These are phyloP conservation scores for Suhomyces faveliae DNA, from an alignment of 805 yeast species.

Conservation along the genomic window DNA sequence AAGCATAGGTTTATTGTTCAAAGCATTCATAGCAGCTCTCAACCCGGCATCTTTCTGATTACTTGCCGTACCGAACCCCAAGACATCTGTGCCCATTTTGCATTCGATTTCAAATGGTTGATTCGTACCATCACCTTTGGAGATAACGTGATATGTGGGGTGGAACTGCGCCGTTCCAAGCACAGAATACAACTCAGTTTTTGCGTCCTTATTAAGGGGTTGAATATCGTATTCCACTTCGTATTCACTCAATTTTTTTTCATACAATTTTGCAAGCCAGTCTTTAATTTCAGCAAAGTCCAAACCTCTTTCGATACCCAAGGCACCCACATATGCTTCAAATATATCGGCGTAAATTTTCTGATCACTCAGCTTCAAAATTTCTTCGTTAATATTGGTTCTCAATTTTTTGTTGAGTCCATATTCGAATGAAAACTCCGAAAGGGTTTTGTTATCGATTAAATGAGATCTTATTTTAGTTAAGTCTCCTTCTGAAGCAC, in stretches of 20 bases:
- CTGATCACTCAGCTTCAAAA: constrained; percentile 51
- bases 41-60: constrained; percentile 75
- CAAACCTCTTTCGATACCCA: constrained; percentile 55
- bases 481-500: constrained; percentile 76
- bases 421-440: constrained; percentile 68
- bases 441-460: constrained; percentile 70
- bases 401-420: constrained; percentile 59
- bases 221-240: constrained; percentile 33
- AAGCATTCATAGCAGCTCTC: constrained; percentile 81
- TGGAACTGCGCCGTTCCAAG: constrained; percentile 73
- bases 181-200: constrained; percentile 70
- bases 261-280: constrained; percentile 57
- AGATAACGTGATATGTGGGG: constrained; percentile 54
- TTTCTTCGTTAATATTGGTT: constrained; percentile 46
- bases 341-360: constrained; percentile 86
- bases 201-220: constrained; percentile 63
- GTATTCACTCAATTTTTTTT: constrained; percentile 39
- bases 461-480: constrained; percentile 67
- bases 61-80: constrained; percentile 73
- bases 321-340: constrained; percentile 92
- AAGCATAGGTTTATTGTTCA: constrained; percentile 54
- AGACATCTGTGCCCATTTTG: constrained; percentile 56
- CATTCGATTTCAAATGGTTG: constrained; percentile 66
- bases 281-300: constrained; percentile 48
- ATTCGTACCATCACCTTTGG: constrained; percentile 45